Evolutionary conservation across 2,329 filamentous ascomycete genomes (phyloP).

Genomic region (Sarocladium strictum): DNA sequence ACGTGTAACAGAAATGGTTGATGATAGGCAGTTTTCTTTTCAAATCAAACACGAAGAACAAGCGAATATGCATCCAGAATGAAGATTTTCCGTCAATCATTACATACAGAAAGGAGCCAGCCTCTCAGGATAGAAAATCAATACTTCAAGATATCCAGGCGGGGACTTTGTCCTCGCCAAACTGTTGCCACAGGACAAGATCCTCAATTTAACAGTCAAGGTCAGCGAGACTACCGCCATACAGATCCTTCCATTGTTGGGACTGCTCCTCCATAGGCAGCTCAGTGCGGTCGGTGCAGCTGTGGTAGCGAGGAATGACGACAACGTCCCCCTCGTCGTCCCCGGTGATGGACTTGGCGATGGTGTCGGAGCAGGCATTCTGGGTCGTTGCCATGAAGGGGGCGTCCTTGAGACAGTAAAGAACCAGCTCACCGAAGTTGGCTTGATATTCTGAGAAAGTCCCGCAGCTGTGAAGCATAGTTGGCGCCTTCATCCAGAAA

Average conservation of each 20-base stretch:
- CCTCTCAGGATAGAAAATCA: too few species aligned
- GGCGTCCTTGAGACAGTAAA: slow-evolving; percentile 1
- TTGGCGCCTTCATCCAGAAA: slow-evolving; percentile 4
- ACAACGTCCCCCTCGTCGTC: slow-evolving; percentile 1
- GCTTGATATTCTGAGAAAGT: not conserved
- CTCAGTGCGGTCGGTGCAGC: not conserved
- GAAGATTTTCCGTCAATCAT: not conserved
- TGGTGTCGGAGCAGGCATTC: slow-evolving; percentile 4
- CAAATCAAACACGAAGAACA: too few species aligned
- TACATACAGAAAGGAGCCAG: not conserved
- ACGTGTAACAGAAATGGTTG: too few species aligned
- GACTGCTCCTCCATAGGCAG: not conserved
- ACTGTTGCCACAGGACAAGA: not conserved
- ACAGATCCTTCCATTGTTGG: not conserved
- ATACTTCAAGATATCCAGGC: too few species aligned
- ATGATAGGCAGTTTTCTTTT: too few species aligned
- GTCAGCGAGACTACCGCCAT: not conserved
- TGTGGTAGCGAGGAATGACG: slow-evolving; percentile 3
- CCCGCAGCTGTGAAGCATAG: slow-evolving; percentile 2
- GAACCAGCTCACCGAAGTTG: not conserved
- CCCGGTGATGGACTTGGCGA: not conserved
- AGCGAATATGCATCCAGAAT: not conserved
- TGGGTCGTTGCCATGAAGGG: not conserved
- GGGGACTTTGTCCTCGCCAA: too few species aligned
- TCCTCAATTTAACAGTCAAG: not conserved